Evolutionary conservation across 306 rosid species (phyloP).

Genomic region (Sindora glabra): DNA sequence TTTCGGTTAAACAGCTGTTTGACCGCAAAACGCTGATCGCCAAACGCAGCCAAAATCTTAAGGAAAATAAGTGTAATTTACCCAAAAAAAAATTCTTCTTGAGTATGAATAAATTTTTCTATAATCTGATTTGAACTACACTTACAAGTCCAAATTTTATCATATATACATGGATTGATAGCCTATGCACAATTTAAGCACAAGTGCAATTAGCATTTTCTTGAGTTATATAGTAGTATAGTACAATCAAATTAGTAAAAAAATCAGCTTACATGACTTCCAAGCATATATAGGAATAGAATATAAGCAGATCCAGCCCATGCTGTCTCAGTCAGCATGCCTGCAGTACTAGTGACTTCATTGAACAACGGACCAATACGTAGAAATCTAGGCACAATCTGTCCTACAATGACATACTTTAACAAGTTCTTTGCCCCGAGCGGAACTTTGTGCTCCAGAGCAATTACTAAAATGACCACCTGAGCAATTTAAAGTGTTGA

Average conservation of each 20-base stretch:
- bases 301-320: slow-evolving; percentile 54
- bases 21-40: too few relatives aligned
- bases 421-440: slow-evolving; percentile 13
- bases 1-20: too few relatives aligned
- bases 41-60: too few relatives aligned
- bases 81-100: too few relatives aligned
- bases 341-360: slow-evolving; percentile 41
- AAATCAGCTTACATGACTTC: slow-evolving; percentile 43
- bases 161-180: too few relatives aligned
- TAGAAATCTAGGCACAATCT: slow-evolving; percentile 37
- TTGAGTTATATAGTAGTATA: too few relatives aligned
- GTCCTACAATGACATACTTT: slow-evolving; percentile 23
- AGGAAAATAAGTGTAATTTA: too few relatives aligned
- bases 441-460: slow-evolving; percentile 4
- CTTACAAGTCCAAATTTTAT: too few relatives aligned
- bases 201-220: too few relatives aligned
- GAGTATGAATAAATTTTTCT: too few relatives aligned
- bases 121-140: too few relatives aligned
- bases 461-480: slow-evolving; percentile 12
- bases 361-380: slow-evolving; percentile 35
- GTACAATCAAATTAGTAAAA: neutral
- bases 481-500: neutral
- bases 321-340: slow-evolving; percentile 44
- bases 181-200: too few relatives aligned
- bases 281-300: slow-evolving; percentile 46